These are phyloP conservation scores for Esteya vermicola DNA, from an alignment of 2,329 filamentous ascomycete genomes.

Conservation along the genomic window DNA sequence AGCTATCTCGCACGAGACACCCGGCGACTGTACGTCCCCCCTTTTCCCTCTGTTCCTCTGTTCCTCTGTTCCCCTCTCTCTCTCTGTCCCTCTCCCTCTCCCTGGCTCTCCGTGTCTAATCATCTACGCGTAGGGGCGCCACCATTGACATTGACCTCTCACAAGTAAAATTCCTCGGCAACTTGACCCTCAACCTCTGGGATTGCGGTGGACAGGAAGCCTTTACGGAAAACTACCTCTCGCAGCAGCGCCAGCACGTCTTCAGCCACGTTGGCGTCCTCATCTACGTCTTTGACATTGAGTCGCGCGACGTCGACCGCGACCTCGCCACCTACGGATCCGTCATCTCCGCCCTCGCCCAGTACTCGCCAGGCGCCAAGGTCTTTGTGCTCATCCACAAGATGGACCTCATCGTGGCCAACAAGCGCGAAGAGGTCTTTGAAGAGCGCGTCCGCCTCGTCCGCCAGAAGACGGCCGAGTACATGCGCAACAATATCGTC, in stretches of 20 bases:
- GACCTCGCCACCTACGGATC: conserved; percentile 86
- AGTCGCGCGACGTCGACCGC: conserved; percentile 84
- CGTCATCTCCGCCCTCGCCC: conserved; percentile 75
- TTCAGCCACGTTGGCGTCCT: conserved; percentile 93
- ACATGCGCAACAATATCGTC: conserved; percentile 26
- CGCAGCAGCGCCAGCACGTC: conserved; percentile 87
- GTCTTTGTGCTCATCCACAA: conserved; percentile 97
- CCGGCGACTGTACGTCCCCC: conserved; percentile 48
- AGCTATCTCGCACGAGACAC: conserved; percentile 98
- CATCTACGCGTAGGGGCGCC: conserved; percentile 51
- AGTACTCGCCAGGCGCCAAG: conserved; percentile 67
- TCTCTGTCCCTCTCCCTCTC: background rate
- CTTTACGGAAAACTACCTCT: conserved; percentile 97
- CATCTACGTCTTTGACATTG: conserved; percentile 98
- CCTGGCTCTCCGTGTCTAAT: background rate
- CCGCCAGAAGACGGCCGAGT: conserved; percentile 53
- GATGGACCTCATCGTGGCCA: conserved; percentile 84
- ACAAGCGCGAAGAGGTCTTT: conserved; percentile 68
- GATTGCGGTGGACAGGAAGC: conserved; percentile 98
- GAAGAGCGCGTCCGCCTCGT: conserved; percentile 70
- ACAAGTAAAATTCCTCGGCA: conserved; percentile 97
- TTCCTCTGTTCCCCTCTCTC: background rate
- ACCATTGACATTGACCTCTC: conserved; percentile 98
- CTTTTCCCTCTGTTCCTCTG: background rate
- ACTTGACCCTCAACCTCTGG: conserved; percentile 94